Evolutionary conservation across 202 grass and related monocot genomes (phyloP).

Genomic region (Zizania palustris): DNA sequence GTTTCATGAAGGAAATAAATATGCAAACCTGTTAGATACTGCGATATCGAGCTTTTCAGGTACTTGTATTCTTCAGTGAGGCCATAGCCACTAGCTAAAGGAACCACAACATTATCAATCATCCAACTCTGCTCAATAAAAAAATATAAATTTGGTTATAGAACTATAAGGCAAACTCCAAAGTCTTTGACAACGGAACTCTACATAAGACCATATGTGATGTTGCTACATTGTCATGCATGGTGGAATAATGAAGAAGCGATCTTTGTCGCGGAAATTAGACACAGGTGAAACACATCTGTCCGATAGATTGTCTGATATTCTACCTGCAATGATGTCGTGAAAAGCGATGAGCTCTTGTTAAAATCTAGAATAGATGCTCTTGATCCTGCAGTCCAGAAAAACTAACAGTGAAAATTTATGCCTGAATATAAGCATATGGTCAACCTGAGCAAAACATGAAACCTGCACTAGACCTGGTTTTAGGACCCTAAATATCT

Average conservation of each 20-base stretch:
- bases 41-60: slow-evolving; percentile 75
- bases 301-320: not conserved
- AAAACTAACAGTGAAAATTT: slow-evolving; percentile 28
- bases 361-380: slow-evolving; percentile 92
- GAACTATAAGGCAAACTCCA: not conserved
- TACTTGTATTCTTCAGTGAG: slow-evolving; percentile 81
- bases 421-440: not conserved
- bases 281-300: slow-evolving; percentile 3
- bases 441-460: not conserved
- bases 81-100: slow-evolving; percentile 69
- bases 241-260: not conserved
- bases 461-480: slow-evolving; percentile 46
- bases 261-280: not conserved
- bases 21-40: slow-evolving; percentile 76
- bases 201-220: slow-evolving; percentile 3
- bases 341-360: slow-evolving; percentile 84
- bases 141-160: slow-evolving; percentile 23
- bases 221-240: slow-evolving; percentile 19
- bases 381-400: slow-evolving; percentile 65
- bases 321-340: slow-evolving; percentile 68
- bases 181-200: not conserved
- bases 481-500: slow-evolving; percentile 80
- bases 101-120: slow-evolving; percentile 93
- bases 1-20: slow-evolving; percentile 5
- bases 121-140: slow-evolving; percentile 64